Base-by-base conservation (phyloP, 1,284 basidiomycete species). In the Apiotrichum sp. region DNA sequence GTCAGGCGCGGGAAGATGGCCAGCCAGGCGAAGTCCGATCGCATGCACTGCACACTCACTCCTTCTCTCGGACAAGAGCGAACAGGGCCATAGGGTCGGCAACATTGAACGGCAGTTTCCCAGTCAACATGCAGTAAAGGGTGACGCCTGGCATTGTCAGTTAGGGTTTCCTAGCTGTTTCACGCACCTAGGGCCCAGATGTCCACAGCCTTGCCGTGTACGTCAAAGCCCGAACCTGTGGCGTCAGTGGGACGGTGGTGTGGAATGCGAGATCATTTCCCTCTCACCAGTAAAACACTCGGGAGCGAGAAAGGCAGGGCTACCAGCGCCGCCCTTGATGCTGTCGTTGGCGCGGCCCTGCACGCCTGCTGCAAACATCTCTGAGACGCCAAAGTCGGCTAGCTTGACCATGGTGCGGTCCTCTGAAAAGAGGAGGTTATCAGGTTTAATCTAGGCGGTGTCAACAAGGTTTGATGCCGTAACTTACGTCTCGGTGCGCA, bases 311-410 rank as follows among this genome's bases (percentile, higher is more conserved):
- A 82, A 83, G 0, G 81, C 82, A 0, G 82, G 81, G 65, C 76
- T 79, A 0, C 82, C 82, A 0, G 73, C 78, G 22, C 73, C 71
- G 52, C 78, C 73, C 56, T 71, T 71, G 60, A 79, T 70, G 38
- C 65, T 64, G 63, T 80, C 78, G 53, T 80, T 78, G 22, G 22
- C 22, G 22, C 22, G 22, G 22, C 22, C 22, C 22, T 22, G 22
- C 22, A 22, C 22, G 11, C 74, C 75, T 32, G 72, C 70, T 7
- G 66, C 62, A 54, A 82, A 81, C 74, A 82, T 80, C 55, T 82
- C 80, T 1, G 79, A 80, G 0, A 82, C 80, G 34, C 82, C 82
- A 67, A 83, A 83, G 61, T 82, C 80, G 62, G 78, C 81, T 47
- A 83, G 73, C 65, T 82, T 82, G 70, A 80, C 80, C 9, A 70